Evolutionary conservation across 495 filamentous ascomycete genomes (phyloP), one percentile per base, ranked within the genome.

Genomic region (Aspergillus diversus): DNA sequence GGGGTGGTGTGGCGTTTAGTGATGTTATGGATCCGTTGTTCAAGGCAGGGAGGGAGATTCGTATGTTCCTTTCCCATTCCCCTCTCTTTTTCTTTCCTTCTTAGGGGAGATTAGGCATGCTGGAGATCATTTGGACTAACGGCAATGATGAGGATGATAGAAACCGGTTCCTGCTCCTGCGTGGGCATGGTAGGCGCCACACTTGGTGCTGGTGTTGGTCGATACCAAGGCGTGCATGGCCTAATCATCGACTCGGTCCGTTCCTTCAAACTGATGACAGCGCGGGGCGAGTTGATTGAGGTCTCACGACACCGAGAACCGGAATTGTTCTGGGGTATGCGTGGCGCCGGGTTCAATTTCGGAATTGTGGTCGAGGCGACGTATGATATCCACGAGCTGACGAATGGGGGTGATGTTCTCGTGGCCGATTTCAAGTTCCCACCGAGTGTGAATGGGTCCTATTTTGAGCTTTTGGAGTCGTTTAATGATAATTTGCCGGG

Each of bases 291-390:
- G 1, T n/a, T 77, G 7, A 47, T 80, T 7, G 67, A 63, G 27
- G 76, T 66, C 35, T 79, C 76, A 1, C 47, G 55, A 6, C 37
- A 66, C 17, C 2, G 43, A 71, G 42, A 73, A 84, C 55, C 72
- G 0, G 81, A 85, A 35, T 73, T 86, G 6, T 86, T 66, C 59
- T 66, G 63, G 63, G 63, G 17, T 1, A 32, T 66, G 8, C 59
- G 59, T 4, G 63, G 63, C 7, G 83, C 82, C 6, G 84, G 83
- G 8, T 64, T 69, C 16, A 82, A 81, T 55, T 83, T 84, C 56
- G 84, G 84, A 12, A 68, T 84, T 50, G 73, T 85, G 13, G 79
- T 74, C 1, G 65, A 63, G 21, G 73, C 74, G 4, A 78, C 68
- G 0, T 78, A 74, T 59, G 67, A 72, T 39, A 60, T 76, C 0